Percentiles rank a stretch among this genome's conserved stretches.
These are phyloP conservation scores for Irpex sp. DNA, from an alignment of 1,284 basidiomycete genomes.

Conservation along the genomic window DNA sequence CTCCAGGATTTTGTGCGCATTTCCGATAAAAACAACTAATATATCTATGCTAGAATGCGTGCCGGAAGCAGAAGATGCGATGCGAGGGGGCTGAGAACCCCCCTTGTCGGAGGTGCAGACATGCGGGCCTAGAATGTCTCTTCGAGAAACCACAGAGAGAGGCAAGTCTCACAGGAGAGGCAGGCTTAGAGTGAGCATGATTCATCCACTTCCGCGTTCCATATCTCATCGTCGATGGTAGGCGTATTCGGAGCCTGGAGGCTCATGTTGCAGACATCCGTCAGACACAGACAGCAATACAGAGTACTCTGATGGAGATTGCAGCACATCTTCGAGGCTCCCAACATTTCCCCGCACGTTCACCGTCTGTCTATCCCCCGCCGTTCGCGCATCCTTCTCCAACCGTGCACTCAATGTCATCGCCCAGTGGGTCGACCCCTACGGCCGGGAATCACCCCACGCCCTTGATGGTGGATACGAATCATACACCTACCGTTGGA, in stretches of 20 bases:
- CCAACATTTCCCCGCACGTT: constrained; percentile 43
- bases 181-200: constrained; percentile 76
- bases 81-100: constrained; percentile 90
- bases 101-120: constrained; percentile 85
- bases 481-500: constrained; percentile 23
- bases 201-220: constrained; percentile 2
- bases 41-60: constrained; percentile 59
- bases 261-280: constrained; percentile 77
- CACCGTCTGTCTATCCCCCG: constrained; percentile 57
- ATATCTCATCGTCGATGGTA: constrained; percentile 28
- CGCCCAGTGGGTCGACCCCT: constrained; percentile 62
- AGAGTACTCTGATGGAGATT: constrained; percentile 75
- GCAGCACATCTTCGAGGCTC: constrained; percentile 62
- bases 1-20: neutral
- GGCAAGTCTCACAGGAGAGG: constrained; percentile 80
- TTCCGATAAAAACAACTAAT: constrained; percentile 5
- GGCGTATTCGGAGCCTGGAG: constrained; percentile 85
- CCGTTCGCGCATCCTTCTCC: constrained; percentile 61
- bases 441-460: constrained; percentile 33
- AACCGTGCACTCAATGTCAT: constrained; percentile 48
- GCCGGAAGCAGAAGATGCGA: constrained; percentile 84
- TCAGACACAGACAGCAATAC: constrained; percentile 65
- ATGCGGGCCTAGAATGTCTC: constrained; percentile 80
- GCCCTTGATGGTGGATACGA: constrained; percentile 36
- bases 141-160: constrained; percentile 88